A percentile compares a stretch with the other conserved stretches of the same genome.
phyloP scores from a whole-genome alignment of 495 filamentous ascomycete species.

The Aspergillus steynii region DNA sequence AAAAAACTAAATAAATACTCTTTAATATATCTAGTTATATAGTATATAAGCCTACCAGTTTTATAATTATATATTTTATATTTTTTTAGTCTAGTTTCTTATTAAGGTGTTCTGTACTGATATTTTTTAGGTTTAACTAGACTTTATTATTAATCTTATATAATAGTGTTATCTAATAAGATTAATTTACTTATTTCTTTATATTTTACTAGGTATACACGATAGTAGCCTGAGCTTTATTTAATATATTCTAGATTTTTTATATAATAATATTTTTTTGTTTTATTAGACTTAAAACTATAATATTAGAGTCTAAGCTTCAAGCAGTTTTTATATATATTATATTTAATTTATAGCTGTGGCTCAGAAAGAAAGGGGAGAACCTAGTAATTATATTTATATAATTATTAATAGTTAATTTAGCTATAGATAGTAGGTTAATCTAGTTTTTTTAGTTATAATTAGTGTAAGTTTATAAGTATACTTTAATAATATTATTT shows the following conservation, averaged over 20 bases:
- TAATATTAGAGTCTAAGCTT: background rate
- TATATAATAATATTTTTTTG: background rate
- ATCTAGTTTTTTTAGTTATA: too few species aligned
- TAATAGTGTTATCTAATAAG: background rate
- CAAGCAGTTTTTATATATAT: background rate
- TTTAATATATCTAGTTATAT: background rate
- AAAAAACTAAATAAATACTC: background rate
- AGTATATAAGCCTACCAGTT: background rate
- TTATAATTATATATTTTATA: background rate
- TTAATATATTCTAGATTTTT: background rate
- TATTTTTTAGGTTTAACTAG: background rate
- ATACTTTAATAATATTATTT: too few species aligned
- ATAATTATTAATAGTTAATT: background rate
- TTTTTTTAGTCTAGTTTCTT: background rate
- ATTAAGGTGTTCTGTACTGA: background rate
- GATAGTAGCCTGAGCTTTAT: background rate
- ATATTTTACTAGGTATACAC: background rate
- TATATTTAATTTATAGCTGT: background rate
- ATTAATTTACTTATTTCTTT: background rate
- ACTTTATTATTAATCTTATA: constrained; percentile 2
- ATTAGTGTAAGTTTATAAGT: too few species aligned
- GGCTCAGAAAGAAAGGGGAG: background rate
- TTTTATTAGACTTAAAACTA: background rate
- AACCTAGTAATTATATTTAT: background rate
- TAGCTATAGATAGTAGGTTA: background rate